phyloP scores from a whole-genome alignment of 208 protist genomes.

The Crithidia brevicula region DNA sequence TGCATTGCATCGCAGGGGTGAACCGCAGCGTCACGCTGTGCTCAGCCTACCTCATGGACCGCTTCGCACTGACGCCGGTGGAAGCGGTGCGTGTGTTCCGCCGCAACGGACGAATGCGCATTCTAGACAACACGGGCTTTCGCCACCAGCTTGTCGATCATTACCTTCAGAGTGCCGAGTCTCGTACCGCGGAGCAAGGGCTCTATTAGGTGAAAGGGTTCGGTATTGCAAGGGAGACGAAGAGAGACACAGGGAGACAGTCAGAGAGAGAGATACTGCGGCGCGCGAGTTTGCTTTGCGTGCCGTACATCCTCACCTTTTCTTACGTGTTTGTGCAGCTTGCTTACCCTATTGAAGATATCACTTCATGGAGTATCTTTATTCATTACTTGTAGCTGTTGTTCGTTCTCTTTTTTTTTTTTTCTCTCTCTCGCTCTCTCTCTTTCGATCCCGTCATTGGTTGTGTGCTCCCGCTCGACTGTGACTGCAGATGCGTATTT shows the following conservation, averaged over 20 bases:
- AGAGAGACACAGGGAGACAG: background rate
- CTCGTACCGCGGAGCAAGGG: conserved; percentile 10
- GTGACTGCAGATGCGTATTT: too few species aligned
- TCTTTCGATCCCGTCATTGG: background rate
- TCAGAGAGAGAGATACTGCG: background rate
- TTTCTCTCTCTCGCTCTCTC: background rate
- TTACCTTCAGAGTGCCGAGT: conserved; percentile 57
- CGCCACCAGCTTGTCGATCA: conserved; percentile 86
- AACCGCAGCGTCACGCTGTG: conserved; percentile 89
- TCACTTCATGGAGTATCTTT: conserved; percentile 1
- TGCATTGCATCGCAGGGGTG: conserved; percentile 88
- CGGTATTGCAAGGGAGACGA: too few species aligned
- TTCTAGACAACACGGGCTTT: conserved; percentile 83
- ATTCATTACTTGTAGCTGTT: conserved; percentile 5
- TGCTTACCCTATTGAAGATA: too few species aligned
- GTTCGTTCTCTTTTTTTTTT: background rate
- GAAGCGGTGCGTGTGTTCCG: conserved; percentile 66
- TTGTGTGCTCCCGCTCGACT: background rate
- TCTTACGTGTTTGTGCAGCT: too few species aligned
- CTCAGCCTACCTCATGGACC: conserved; percentile 79
- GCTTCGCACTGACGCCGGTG: conserved; percentile 49
- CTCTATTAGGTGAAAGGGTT: background rate
- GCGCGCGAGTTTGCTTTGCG: too few species aligned
- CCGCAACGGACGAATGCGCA: conserved; percentile 52
- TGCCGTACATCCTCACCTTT: too few species aligned